Evolutionary conservation across 257 asterid genomes (phyloP), one percentile per base, ranked within the genome.

Genomic region (Salvia miltiorrhiza): DNA sequence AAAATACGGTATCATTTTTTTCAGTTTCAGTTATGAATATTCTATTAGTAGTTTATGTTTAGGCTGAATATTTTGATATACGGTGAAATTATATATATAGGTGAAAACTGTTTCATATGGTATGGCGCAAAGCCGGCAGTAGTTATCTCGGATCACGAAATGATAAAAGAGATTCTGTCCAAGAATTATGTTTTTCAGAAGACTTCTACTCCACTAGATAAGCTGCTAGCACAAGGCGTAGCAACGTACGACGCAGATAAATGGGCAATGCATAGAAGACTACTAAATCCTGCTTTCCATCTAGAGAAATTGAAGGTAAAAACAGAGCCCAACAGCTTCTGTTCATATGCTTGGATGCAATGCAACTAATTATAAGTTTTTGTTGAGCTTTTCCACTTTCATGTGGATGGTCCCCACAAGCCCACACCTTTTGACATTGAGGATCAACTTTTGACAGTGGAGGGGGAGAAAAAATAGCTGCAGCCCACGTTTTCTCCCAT

Each of bases 181-280:
- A 83, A 75, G 64, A 63, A 50, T 32, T 77, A 71, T 12, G 17
- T 73, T 5, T 80, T 80, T 62, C 85, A 53, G 26, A 83, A 77
- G 76, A 37, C 48, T 1, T 32, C 65, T 0, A 16, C 9, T 61
- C 80, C 88, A 5, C 7, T 75, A 10, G 65, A 9, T 8, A 75
- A 67, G 6, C 32, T 75, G 9, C 53, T 83, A 3, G 78, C 79
- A 16, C 41, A 32, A 50, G 88, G 88, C 32, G 0, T 75, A 2
- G 78, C 68, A 0, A 30, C 63, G 3, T 57, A 77, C 13, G 83
- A 83, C 1, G 14, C 45, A 2, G 81, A 83, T 32, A 80, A 80
- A 67, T 83, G 85, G 88, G 80, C 83, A 0, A 80, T 78, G 66
- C 88, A 80, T 40, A 78, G 82, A 76, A 73, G 28, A 66, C 56